Conservation (phyloP, 2,329 filamentous ascomycete species). For the Pseudogymnoascus sp. region DNA sequence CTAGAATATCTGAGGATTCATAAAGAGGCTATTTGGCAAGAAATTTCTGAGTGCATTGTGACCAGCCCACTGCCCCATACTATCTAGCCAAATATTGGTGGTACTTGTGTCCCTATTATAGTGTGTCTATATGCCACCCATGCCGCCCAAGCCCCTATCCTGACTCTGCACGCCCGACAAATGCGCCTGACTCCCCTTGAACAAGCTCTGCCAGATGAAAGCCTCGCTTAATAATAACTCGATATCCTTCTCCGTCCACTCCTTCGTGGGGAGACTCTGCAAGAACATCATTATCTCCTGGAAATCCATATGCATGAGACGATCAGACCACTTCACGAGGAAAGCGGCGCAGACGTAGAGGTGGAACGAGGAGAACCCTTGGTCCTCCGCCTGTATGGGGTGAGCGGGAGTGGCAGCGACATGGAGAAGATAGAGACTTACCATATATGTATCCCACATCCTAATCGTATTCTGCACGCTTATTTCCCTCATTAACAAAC, state of each 20-base stretch:
- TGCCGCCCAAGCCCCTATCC: background rate
- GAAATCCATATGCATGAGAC: conserved; percentile 94
- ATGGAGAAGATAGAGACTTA: conserved; percentile 38
- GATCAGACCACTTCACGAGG: conserved; percentile 95
- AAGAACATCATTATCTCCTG: conserved; percentile 99
- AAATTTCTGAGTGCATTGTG: conserved; percentile 8
- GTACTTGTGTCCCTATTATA: background rate
- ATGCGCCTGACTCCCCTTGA: conserved; percentile 89
- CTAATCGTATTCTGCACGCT: conserved; percentile 93
- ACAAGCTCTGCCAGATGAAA: conserved; percentile 97
- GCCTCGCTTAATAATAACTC: conserved; percentile 92
- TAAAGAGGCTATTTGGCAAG: background rate
- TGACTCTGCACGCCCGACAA: conserved; percentile 44
- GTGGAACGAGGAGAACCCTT: conserved; percentile 97
- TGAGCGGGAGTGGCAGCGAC: background rate
- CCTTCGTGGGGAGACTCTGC: conserved; percentile 82
- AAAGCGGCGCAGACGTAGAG: conserved; percentile 97
- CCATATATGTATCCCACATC: conserved; percentile 99
- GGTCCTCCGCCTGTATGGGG: conserved; percentile 73
- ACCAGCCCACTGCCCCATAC: conserved; percentile 5
- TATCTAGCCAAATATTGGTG: background rate
- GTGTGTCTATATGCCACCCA: conserved; percentile 4
- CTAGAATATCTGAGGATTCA: conserved; percentile 27
- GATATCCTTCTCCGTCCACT: conserved; percentile 98
- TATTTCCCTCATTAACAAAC: conserved; percentile 93